These are phyloP conservation scores for Colletotrichum liriopes DNA, from an alignment of 2,329 filamentous ascomycete genomes.

Conservation along the genomic window DNA sequence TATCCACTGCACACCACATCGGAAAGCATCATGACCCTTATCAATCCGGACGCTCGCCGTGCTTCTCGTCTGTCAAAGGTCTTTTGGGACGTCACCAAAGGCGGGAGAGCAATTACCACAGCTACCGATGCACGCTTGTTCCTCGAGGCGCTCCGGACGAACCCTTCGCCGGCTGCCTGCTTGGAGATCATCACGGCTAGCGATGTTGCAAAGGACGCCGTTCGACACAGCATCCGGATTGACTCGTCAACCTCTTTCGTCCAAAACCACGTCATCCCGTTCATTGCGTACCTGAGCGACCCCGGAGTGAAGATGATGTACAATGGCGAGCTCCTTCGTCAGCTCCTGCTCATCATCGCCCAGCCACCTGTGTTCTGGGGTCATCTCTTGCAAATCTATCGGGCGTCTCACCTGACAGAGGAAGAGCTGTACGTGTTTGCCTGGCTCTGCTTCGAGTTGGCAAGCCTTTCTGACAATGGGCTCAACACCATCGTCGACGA, in stretches of 20 bases:
- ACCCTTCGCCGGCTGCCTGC: slow-evolving; percentile 44
- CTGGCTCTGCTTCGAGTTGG: slow-evolving; percentile 66
- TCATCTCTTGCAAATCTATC: slow-evolving; percentile 53
- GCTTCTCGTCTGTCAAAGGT: slow-evolving; percentile 39
- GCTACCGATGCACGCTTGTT: slow-evolving; percentile 48
- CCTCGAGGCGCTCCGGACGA: slow-evolving; percentile 46
- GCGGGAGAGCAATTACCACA: slow-evolving; percentile 25
- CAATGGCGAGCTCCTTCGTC: slow-evolving; percentile 64
- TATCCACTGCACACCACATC: too few species aligned
- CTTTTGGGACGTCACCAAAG: slow-evolving; percentile 42
- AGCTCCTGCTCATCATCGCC: slow-evolving; percentile 62
- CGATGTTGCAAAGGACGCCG: slow-evolving; percentile 43
- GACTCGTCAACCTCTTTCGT: slow-evolving; percentile 51
- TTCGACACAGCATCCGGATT: slow-evolving; percentile 48
- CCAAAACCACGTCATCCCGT: slow-evolving; percentile 49
- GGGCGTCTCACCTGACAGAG: slow-evolving; percentile 51
- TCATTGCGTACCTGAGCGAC: slow-evolving; percentile 58
- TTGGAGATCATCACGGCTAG: slow-evolving; percentile 49
- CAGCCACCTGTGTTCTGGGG: slow-evolving; percentile 70
- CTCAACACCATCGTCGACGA: slow-evolving; percentile 45
- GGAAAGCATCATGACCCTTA: slow-evolving; percentile 7
- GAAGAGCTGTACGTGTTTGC: slow-evolving; percentile 56
- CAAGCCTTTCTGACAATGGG: slow-evolving; percentile 53
- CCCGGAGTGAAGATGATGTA: slow-evolving; percentile 64
- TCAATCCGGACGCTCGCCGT: slow-evolving; percentile 6